Base-by-base conservation (phyloP, 148 eudicot species). In the Chenopodium album region DNA sequence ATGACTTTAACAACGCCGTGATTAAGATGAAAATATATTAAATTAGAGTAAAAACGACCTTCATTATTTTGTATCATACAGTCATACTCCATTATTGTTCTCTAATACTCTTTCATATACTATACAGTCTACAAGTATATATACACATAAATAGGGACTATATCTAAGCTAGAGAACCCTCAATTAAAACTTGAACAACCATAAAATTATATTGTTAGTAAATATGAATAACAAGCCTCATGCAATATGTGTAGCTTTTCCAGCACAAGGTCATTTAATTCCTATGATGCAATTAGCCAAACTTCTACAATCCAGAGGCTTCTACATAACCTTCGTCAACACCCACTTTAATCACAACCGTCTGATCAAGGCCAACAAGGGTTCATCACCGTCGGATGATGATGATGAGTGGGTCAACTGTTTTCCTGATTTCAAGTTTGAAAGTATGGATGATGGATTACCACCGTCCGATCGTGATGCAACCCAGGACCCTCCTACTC, bases 211-310 rank as follows among this genome's bases (percentile, higher is more conserved):
- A 34, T 34, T 41, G 44, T 41, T 41, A 41, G 44, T 41, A 41
- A 41, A 41, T 0, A 41, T 41, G 44, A 41, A 8, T 0, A 67
- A 3, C 37, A 67, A 67, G 4, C 37, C 19, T 3, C 89, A 87
- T 54, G 83, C 54, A 37, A 81, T 84, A 56, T 87, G 83, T 4
- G 72, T 84, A 47, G 52, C 89, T 22, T 84, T 47, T 54, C 88
- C 88, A 69, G 67, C 82, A 20, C 88, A 87, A 84, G 86, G 88
- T 47, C 88, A 87, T 65, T 64, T 87, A 50, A 82, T 52, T 26
- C 86, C 88, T 22, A 75, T 86, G 81, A 76, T 87, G 82, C 85
- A 84, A 7, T 78, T 87, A 48, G 89, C 89, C 59, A 78, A 87
- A 82, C 78, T 87, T n/a, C 85, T 86, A 1, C 84, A 87, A 29